These are phyloP conservation scores for Lipomyces chichibuensis DNA, from an alignment of 805 yeast species.

Conservation along the genomic window DNA sequence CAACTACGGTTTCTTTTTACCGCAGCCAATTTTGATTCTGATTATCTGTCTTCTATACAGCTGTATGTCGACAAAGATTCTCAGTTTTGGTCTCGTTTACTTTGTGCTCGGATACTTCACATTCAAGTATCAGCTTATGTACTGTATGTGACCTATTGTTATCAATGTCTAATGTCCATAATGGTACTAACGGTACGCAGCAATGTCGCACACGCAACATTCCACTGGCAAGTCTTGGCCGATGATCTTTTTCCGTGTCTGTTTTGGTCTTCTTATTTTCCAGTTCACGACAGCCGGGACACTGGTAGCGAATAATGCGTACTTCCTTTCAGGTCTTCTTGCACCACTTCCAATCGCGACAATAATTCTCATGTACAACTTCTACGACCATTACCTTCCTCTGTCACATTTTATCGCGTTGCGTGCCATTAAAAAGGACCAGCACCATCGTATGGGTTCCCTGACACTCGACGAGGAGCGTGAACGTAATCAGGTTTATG, in stretches of 20 bases:
- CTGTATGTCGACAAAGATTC: conserved; percentile 83
- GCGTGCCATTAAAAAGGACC: conserved; percentile 55
- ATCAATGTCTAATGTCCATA: background rate
- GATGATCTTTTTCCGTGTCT: conserved; percentile 76
- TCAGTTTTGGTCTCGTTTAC: conserved; percentile 81
- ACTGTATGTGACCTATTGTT: conserved; percentile 41
- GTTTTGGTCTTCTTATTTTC: conserved; percentile 77
- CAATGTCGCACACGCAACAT: conserved; percentile 94
- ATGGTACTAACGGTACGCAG: background rate
- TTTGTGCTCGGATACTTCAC: conserved; percentile 85
- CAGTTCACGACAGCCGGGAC: conserved; percentile 94
- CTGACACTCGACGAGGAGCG: conserved; percentile 78
- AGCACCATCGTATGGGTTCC: conserved; percentile 36
- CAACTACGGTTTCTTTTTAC: conserved; percentile 87
- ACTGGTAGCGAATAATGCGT: conserved; percentile 78
- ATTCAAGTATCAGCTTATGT: conserved; percentile 85
- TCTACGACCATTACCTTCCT: conserved; percentile 79
- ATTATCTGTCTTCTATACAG: conserved; percentile 86
- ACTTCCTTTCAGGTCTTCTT: conserved; percentile 67
- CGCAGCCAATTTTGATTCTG: conserved; percentile 85
- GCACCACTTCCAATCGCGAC: conserved; percentile 78
- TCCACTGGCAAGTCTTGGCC: conserved; percentile 98
- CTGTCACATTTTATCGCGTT: conserved; percentile 83
- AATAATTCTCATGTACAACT: conserved; percentile 69
- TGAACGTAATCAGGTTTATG: conserved; percentile 70